Conservation (phyloP, 2,329 filamentous ascomycete species). For the Epichloe bromicola region DNA sequence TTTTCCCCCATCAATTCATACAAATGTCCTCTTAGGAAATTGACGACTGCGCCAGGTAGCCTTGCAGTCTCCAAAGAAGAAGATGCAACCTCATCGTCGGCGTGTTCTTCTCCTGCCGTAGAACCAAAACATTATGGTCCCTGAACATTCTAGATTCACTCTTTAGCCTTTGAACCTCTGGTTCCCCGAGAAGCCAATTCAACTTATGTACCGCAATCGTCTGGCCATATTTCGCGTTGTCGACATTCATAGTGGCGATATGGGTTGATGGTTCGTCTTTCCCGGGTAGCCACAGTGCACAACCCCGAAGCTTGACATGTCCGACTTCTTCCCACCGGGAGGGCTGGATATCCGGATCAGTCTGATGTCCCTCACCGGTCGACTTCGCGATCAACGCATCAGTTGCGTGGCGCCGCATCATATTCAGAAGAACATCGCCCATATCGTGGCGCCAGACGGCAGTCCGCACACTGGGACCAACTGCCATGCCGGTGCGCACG, state of each 20-base stretch:
- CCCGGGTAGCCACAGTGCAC: conserved; percentile 29
- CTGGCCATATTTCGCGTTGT: conserved; percentile 17
- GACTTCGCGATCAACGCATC: conserved; percentile 27
- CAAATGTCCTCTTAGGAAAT: neutral
- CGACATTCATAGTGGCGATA: conserved; percentile 33
- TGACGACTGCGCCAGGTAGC: conserved; percentile 27
- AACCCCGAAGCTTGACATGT: conserved; percentile 27
- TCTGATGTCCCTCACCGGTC: conserved; percentile 4
- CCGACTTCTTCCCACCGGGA: conserved; percentile 33
- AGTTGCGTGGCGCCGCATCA: conserved; percentile 34
- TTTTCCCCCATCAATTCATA: neutral
- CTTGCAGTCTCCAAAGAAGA: conserved; percentile 45
- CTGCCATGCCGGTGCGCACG: conserved; percentile 16
- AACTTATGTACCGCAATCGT: conserved; percentile 42
- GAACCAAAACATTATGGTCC: conserved; percentile 28
- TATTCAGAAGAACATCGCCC: conserved; percentile 35
- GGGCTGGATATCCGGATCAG: conserved; percentile 25
- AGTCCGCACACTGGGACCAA: conserved; percentile 3
- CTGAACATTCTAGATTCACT: conserved; percentile 20
- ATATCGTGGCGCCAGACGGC: conserved; percentile 37
- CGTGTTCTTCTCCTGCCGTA: conserved; percentile 24
- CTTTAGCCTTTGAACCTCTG: conserved; percentile 28
- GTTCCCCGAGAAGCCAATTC: conserved; percentile 33
- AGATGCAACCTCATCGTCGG: conserved; percentile 32
- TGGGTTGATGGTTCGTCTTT: conserved; percentile 15